Conservation (phyloP, 306 rosid genomes). For the Glycyrrhiza uralensis region DNA sequence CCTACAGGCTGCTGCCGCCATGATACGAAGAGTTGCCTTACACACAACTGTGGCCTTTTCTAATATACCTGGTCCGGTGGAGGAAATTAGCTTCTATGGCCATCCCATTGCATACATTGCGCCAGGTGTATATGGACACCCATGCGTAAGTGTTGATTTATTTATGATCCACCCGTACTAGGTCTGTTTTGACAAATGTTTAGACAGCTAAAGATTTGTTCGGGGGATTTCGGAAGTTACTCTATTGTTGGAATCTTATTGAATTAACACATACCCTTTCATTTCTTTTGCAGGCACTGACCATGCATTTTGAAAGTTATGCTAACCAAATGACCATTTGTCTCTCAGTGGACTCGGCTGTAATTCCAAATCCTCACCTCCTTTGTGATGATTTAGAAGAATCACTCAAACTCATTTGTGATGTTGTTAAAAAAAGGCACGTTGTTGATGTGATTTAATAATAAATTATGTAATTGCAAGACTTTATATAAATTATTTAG, state of each 20-base stretch:
- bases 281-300: conserved; percentile 50
- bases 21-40: conserved; percentile 39
- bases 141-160: conserved; percentile 43
- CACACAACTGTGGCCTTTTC: conserved; percentile 57
- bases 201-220: background rate
- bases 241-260: background rate
- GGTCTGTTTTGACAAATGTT: too few species aligned
- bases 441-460: background rate
- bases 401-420: conserved; percentile 44
- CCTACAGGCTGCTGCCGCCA: conserved; percentile 37
- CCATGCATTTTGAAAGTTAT: conserved; percentile 61
- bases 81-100: conserved; percentile 61
- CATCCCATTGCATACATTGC: conserved; percentile 54
- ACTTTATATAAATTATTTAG: too few species aligned
- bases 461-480: background rate
- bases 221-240: background rate
- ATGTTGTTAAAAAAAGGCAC: conserved; percentile 22
- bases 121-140: conserved; percentile 65
- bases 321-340: conserved; percentile 48
- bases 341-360: conserved; percentile 47
- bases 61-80: conserved; percentile 54
- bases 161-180: background rate
- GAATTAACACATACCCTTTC: background rate
- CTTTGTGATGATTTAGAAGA: conserved; percentile 57
- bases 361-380: conserved; percentile 50